phyloP scores from a whole-genome alignment of 2,329 filamentous ascomycete genomes.

The Fusarium sp. region DNA sequence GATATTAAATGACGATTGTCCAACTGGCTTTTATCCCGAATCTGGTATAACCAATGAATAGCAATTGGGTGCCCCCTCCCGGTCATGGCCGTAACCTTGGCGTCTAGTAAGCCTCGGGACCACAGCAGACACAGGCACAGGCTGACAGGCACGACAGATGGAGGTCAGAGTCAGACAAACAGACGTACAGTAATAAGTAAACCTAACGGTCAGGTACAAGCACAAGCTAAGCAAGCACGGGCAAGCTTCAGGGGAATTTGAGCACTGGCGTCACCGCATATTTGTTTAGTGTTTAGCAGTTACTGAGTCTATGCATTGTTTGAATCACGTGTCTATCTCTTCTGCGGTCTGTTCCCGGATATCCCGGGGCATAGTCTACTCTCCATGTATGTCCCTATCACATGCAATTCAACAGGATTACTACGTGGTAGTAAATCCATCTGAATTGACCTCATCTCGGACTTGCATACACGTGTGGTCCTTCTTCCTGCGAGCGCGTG shows the following conservation, averaged over 20 bases:
- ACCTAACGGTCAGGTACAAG: constrained; percentile 25
- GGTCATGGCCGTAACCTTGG: constrained; percentile 30
- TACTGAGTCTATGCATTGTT: background rate
- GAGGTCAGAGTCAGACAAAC: constrained; percentile 4
- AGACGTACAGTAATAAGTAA: constrained; percentile 16
- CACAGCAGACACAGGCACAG: constrained; percentile 10
- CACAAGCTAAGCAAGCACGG: background rate
- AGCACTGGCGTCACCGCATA: constrained; percentile 4
- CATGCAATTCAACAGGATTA: constrained; percentile 47
- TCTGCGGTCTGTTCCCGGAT: background rate
- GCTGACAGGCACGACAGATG: constrained; percentile 8
- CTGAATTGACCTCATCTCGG: constrained; percentile 32
- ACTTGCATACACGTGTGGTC: constrained; percentile 18
- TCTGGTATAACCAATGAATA: constrained; percentile 25
- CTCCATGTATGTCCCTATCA: constrained; percentile 42
- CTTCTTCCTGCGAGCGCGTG: constrained; percentile 26
- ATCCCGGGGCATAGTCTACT: constrained; percentile 20
- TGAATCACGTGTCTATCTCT: constrained; percentile 38
- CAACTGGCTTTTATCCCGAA: constrained; percentile 6
- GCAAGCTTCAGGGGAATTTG: constrained; percentile 15
- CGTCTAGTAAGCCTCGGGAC: constrained; percentile 35
- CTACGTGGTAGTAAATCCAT: constrained; percentile 17
- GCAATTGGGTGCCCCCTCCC: constrained; percentile 20
- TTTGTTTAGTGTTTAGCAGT: constrained; percentile 2
- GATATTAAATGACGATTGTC: constrained; percentile 32